Conservation (phyloP, 768 basidiomycete genomes). For the Serpula lacrymans region DNA sequence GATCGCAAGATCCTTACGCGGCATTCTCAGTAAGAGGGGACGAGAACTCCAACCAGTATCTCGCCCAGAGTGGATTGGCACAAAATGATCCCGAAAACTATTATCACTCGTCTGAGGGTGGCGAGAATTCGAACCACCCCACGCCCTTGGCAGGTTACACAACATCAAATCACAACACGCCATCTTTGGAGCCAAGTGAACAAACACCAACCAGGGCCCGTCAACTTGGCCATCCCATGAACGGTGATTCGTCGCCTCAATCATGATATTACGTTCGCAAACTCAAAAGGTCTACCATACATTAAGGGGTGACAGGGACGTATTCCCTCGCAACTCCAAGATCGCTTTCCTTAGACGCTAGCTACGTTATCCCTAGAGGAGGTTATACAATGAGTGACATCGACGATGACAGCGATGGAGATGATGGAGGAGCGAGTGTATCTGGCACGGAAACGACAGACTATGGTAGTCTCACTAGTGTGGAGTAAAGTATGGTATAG, state of each 20-base stretch:
- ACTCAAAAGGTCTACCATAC: constrained; percentile 30
- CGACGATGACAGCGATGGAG: constrained; percentile 25
- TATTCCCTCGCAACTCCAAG: constrained; percentile 18
- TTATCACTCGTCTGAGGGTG: neutral
- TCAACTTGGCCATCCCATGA: constrained; percentile 37
- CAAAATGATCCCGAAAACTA: constrained; percentile 5
- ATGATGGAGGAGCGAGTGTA: constrained; percentile 37
- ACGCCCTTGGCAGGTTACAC: constrained; percentile 18
- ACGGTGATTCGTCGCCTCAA: constrained; percentile 45
- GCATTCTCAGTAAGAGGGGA: too few species aligned
- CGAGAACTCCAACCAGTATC: constrained; percentile 16
- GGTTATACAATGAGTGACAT: constrained; percentile 13
- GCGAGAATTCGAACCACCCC: constrained; percentile 6
- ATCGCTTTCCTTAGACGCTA: constrained; percentile 15
- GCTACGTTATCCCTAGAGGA: constrained; percentile 15
- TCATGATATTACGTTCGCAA: constrained; percentile 33
- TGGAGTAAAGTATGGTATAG: constrained; percentile 39
- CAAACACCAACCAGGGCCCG: constrained; percentile 29
- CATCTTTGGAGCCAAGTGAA: too few species aligned
- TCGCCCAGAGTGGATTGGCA: constrained; percentile 21
- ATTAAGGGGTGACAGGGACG: constrained; percentile 23
- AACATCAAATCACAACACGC: constrained; percentile 18
- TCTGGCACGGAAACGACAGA: constrained; percentile 40
- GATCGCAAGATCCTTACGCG: constrained; percentile 16
- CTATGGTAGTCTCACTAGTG: constrained; percentile 49